A percentile compares a stretch with the other conserved stretches of the same genome.
These are phyloP conservation scores for Moesziomyces sp. DNA, from an alignment of 1,284 basidiomycete species.

Conservation along the genomic window DNA sequence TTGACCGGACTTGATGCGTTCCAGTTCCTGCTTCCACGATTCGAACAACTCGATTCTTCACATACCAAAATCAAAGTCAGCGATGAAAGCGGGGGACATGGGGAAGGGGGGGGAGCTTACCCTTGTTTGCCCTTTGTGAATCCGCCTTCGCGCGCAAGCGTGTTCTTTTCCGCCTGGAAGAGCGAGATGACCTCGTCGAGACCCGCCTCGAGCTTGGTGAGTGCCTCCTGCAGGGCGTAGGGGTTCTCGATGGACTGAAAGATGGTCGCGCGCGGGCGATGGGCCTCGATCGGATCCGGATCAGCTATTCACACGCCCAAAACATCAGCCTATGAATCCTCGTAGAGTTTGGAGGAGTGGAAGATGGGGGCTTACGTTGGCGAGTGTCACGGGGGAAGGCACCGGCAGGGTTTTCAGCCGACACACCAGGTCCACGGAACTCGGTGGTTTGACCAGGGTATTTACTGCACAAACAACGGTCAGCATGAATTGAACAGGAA, in stretches of 20 bases:
- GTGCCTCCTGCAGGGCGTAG: conserved; percentile 52
- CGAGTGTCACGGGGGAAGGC: conserved; percentile 42
- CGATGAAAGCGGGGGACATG: neutral
- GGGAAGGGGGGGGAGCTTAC: conserved; percentile 17
- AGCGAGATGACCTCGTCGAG: conserved; percentile 57
- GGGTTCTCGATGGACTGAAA: conserved; percentile 58
- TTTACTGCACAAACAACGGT: conserved; percentile 13
- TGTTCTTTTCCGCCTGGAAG: conserved; percentile 58
- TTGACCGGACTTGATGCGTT: conserved; percentile 52
- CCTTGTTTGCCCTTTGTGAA: conserved; percentile 60
- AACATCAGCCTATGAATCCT: too few relatives aligned
- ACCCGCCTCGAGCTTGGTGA: conserved; percentile 50
- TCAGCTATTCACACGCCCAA: conserved; percentile 12
- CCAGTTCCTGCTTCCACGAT: conserved; percentile 54
- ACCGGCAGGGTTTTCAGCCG: conserved; percentile 48
- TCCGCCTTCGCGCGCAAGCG: conserved; percentile 47
- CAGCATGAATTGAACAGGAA: neutral
- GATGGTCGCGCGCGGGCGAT: conserved; percentile 48
- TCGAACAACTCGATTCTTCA: conserved; percentile 50
- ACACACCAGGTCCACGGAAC: conserved; percentile 38
- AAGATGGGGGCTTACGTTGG: conserved; percentile 17
- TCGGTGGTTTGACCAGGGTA: conserved; percentile 41
- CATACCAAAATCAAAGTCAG: neutral
- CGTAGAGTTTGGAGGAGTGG: too few relatives aligned
- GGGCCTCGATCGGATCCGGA: conserved; percentile 30